phyloP scores from a whole-genome alignment of 2,329 filamentous ascomycete genomes.

The Albifimbria verrucaria region DNA sequence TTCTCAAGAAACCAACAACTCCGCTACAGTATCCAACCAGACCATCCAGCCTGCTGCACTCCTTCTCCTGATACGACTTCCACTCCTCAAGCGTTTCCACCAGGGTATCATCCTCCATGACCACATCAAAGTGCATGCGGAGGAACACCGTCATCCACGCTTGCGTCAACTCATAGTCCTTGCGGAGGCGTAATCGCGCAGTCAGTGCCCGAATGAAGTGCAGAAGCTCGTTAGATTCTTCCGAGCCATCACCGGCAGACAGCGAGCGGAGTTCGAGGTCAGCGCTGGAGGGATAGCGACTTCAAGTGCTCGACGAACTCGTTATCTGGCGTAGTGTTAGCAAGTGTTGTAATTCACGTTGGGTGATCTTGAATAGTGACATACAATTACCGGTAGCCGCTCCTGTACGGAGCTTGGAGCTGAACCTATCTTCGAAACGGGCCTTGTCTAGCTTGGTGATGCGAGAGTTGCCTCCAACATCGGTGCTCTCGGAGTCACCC shows the following conservation, averaged over 20 bases:
- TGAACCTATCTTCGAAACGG: conserved; percentile 56
- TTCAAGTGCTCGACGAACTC: conserved; percentile 77
- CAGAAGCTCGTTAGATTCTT: conserved; percentile 65
- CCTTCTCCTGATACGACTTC: conserved; percentile 68
- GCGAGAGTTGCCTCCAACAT: conserved; percentile 54
- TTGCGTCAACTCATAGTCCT: conserved; percentile 90
- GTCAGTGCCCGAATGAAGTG: conserved; percentile 82
- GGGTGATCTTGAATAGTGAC: neutral
- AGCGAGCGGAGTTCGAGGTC: conserved; percentile 90
- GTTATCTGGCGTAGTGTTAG: conserved; percentile 43
- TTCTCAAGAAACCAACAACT: conserved; percentile 77
- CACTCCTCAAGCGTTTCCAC: conserved; percentile 62
- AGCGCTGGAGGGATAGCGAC: conserved; percentile 74
- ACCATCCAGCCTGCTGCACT: conserved; percentile 67
- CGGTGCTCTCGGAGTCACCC: conserved; percentile 26
- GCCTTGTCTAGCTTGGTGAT: conserved; percentile 64
- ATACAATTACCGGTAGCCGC: conserved; percentile 58
- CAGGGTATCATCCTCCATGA: conserved; percentile 50
- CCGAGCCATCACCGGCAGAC: conserved; percentile 39
- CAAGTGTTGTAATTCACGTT: neutral
- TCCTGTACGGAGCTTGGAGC: conserved; percentile 52
- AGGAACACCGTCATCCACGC: conserved; percentile 98
- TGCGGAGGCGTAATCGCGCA: conserved; percentile 60
- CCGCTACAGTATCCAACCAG: conserved; percentile 86
- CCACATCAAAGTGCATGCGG: conserved; percentile 65